These are phyloP conservation scores for Saccharomyces pastorianus DNA, from an alignment of 1,139 yeast species.

Conservation along the genomic window DNA sequence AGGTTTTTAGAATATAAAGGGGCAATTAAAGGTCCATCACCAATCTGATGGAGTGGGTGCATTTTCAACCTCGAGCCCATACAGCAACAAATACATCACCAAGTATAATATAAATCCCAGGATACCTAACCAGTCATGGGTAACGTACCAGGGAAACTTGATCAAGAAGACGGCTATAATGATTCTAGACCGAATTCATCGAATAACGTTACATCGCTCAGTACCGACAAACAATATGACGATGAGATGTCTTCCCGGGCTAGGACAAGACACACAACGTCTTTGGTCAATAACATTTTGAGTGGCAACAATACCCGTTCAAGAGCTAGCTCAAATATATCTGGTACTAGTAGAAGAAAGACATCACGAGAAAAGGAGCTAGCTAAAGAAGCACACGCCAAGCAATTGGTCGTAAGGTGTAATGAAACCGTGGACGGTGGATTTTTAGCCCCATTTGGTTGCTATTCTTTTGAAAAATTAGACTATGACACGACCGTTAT, in stretches of 20 bases:
- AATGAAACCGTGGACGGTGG: conserved; percentile 72
- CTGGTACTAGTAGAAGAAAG: conserved; percentile 25
- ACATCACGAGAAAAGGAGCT: conserved; percentile 46
- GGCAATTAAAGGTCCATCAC: conserved; percentile 4
- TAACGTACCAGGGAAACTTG: conserved; percentile 52
- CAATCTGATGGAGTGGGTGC: background rate
- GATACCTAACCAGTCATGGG: conserved; percentile 38
- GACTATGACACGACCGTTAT: conserved; percentile 75
- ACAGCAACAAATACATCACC: background rate
- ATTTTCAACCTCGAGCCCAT: too few relatives aligned
- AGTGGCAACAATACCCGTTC: conserved; percentile 12
- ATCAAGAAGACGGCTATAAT: conserved; percentile 15
- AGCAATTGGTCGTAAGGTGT: conserved; percentile 48
- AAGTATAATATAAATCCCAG: background rate
- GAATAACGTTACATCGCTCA: conserved; percentile 6
- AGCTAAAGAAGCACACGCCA: conserved; percentile 45
- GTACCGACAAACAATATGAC: conserved; percentile 7
- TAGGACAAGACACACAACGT: conserved; percentile 21
- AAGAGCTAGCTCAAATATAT: conserved; percentile 12
- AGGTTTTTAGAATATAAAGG: conserved; percentile 4
- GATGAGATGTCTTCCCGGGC: conserved; percentile 4
- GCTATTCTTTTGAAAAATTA: conserved; percentile 61
- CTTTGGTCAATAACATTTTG: conserved; percentile 22
- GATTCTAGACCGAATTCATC: conserved; percentile 5
- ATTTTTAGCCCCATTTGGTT: conserved; percentile 78